A percentile compares a stretch with the other conserved stretches of the same genome.
These are phyloP conservation scores for Rhazya stricta DNA, from an alignment of 257 asterid genomes.

Conservation along the genomic window DNA sequence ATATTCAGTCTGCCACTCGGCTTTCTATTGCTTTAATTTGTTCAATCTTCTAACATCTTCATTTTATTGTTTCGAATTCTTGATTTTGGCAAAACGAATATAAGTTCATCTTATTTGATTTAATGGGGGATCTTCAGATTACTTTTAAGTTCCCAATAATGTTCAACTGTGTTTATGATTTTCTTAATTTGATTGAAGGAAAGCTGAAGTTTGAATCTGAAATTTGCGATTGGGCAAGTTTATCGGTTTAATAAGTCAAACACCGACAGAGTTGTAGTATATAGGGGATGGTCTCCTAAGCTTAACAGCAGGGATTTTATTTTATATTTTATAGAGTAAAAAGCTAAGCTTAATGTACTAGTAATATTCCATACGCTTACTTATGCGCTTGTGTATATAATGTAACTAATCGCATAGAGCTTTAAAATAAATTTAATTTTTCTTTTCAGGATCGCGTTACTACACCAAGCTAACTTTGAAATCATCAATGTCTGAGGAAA, in stretches of 20 bases:
- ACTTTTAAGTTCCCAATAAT: neutral
- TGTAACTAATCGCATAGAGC: neutral
- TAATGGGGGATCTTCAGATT: neutral
- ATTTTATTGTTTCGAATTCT: neutral
- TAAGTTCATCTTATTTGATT: neutral
- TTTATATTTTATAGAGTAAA: no score
- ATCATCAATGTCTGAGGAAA: slow-evolving; percentile 25
- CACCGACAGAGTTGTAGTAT: neutral
- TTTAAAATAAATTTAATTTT: no score
- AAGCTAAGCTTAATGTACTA: no score
- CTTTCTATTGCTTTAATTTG: neutral
- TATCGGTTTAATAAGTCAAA: neutral
- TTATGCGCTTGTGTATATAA: neutral
- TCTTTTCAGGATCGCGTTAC: slow-evolving; percentile 22
- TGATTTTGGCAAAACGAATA: neutral
- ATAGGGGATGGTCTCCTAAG: no score
- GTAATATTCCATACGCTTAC: neutral
- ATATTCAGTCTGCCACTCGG: neutral
- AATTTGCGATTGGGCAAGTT: neutral
- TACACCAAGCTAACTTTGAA: slow-evolving; percentile 11
- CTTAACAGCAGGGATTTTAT: no score
- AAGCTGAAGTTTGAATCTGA: neutral
- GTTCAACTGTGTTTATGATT: neutral
- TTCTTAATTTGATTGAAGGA: neutral
- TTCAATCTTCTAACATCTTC: neutral